Percentiles rank a stretch among this genome's conserved stretches.
Evolutionary conservation across 768 basidiomycete species (phyloP).

Genomic region (Dioszegia aurantiaca): DNA sequence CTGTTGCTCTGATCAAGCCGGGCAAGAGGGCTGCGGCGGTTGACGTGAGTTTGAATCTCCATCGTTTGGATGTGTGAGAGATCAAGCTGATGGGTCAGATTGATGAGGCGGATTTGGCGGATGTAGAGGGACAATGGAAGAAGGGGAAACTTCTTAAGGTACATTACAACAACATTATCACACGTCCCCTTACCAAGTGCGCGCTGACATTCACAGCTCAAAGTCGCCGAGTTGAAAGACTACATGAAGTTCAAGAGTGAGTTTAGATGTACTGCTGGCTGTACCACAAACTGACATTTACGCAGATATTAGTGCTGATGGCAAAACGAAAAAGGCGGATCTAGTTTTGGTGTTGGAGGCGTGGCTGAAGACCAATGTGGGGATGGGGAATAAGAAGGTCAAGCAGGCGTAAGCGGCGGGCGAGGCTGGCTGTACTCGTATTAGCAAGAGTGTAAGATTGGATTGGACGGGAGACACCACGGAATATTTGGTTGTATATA

Average conservation of each 20-base stretch:
- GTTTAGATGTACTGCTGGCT: constrained; percentile 2
- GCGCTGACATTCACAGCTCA: constrained; percentile 29
- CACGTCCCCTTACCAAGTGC: neutral
- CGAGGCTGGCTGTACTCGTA: no score
- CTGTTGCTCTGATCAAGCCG: constrained; percentile 52
- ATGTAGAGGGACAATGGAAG: constrained; percentile 67
- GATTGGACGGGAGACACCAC: no score
- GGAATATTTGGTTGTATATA: no score
- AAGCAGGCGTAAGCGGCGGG: neutral
- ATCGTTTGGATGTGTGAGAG: neutral
- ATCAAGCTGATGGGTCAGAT: constrained; percentile 31
- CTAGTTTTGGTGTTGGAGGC: constrained; percentile 28
- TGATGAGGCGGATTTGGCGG: constrained; percentile 66
- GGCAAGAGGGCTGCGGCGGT: constrained; percentile 24
- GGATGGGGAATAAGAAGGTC: constrained; percentile 9
- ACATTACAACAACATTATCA: no score
- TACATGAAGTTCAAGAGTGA: constrained; percentile 39
- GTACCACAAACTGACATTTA: neutral
- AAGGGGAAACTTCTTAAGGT: constrained; percentile 67
- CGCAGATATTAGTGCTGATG: constrained; percentile 32
- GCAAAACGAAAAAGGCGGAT: constrained; percentile 41
- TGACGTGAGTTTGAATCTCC: constrained; percentile 3
- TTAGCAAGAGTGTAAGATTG: no score
- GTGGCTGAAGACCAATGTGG: constrained; percentile 6
- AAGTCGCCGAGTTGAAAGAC: constrained; percentile 39